Conservation (phyloP, 1,284 basidiomycete species). For the Cutaneotrichosporon sp. region DNA sequence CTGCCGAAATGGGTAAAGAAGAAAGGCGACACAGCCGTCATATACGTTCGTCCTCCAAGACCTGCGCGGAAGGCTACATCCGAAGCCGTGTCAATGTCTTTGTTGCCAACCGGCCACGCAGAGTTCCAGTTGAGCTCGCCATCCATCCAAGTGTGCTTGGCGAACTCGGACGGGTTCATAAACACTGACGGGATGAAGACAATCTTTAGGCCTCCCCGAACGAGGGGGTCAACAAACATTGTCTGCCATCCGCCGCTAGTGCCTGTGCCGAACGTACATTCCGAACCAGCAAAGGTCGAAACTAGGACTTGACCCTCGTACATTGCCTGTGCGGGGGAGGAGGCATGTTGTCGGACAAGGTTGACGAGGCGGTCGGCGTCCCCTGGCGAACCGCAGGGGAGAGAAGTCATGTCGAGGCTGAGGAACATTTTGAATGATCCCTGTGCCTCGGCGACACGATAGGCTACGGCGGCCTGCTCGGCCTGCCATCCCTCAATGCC, state of each 20-base stretch:
- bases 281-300: conserved; percentile 73
- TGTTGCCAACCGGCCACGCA: conserved; percentile 52
- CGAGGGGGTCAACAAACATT: conserved; percentile 19
- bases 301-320: conserved; percentile 61
- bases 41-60: conserved; percentile 46
- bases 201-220: conserved; percentile 26
- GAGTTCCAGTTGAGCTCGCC: conserved; percentile 55
- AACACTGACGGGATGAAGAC: conserved; percentile 53
- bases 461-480: conserved; percentile 65
- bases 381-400: conserved; percentile 59
- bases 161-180: conserved; percentile 37
- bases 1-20: conserved; percentile 53
- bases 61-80: conserved; percentile 37
- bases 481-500: conserved; percentile 68
- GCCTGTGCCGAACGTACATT: conserved; percentile 66
- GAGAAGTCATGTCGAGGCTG: conserved; percentile 44
- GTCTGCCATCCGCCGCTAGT: conserved; percentile 38
- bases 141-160: conserved; percentile 43
- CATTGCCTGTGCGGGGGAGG: conserved; percentile 66
- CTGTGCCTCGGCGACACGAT: conserved; percentile 54
- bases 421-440: conserved; percentile 70
- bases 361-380: conserved; percentile 60
- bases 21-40: conserved; percentile 48
- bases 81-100: conserved; percentile 31
- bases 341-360: conserved; percentile 61